phyloP scores from a whole-genome alignment of 2,329 filamentous ascomycete species.

The Diaporthe eres region DNA sequence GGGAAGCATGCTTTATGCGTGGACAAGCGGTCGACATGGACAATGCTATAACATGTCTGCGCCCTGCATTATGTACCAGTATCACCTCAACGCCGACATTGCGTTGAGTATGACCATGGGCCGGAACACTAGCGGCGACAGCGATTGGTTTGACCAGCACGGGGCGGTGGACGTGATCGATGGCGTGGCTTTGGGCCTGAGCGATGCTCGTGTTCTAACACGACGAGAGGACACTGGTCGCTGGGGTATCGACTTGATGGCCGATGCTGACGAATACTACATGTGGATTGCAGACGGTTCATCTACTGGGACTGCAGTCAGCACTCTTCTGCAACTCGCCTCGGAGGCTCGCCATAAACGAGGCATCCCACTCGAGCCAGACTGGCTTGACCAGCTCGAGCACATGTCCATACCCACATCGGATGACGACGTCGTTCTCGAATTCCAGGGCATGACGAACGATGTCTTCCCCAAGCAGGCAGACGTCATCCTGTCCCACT shows the following conservation, averaged over 20 bases:
- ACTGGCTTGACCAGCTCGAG: constrained; percentile 37
- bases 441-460: constrained; percentile 77
- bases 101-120: constrained; percentile 58
- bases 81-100: constrained; percentile 79
- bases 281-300: constrained; percentile 40
- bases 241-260: constrained; percentile 44
- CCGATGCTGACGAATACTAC: constrained; percentile 44
- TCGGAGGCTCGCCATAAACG: constrained; percentile 29
- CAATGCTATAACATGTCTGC: constrained; percentile 76
- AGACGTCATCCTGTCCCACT: constrained; percentile 76
- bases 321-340: constrained; percentile 36
- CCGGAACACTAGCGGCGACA: constrained; percentile 47
- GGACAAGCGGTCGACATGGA: constrained; percentile 76
- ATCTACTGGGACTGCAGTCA: constrained; percentile 36
- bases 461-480: constrained; percentile 77
- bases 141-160: constrained; percentile 38
- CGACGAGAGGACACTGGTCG: constrained; percentile 38
- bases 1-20: constrained; percentile 71
- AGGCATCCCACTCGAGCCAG: constrained; percentile 34
- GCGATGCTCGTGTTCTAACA: constrained; percentile 35
- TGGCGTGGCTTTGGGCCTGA: constrained; percentile 39
- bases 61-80: constrained; percentile 78
- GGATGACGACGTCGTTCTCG: constrained; percentile 66
- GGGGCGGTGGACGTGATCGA: constrained; percentile 39
- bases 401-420: constrained; percentile 43